A percentile compares a stretch with the other conserved stretches of the same genome.
Conservation (phyloP, 768 basidiomycete species). For the Boletus rubropictus region DNA sequence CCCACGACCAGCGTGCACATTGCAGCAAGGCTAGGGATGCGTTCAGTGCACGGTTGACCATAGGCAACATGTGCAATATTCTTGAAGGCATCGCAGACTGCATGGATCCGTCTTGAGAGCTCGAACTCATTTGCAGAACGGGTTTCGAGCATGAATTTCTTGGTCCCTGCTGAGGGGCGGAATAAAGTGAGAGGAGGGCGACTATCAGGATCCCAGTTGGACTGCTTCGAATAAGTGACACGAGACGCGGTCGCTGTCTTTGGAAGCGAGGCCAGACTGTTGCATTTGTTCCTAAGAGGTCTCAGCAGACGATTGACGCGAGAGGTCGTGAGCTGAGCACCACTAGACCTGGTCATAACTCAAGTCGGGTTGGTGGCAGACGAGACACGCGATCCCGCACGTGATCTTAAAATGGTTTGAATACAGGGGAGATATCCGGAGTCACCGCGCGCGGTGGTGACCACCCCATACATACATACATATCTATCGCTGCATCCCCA, state of each 20-base stretch:
- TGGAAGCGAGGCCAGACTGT: slow-evolving; percentile 29
- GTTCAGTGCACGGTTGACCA: slow-evolving; percentile 11
- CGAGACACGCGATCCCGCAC: slow-evolving; percentile 12
- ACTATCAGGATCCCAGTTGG: slow-evolving; percentile 17
- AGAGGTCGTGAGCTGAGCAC: slow-evolving; percentile 33
- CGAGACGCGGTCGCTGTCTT: slow-evolving; percentile 15
- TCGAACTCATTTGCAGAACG: slow-evolving; percentile 34
- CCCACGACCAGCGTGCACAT: slow-evolving; percentile 47
- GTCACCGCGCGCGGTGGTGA: too few species aligned
- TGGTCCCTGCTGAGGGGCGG: slow-evolving; percentile 32
- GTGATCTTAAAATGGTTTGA: slow-evolving; percentile 4
- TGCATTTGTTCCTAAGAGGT: slow-evolving; percentile 45
- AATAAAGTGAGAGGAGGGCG: slow-evolving; percentile 36
- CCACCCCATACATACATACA: slow-evolving; percentile 9
- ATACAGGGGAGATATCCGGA: not conserved
- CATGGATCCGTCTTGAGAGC: slow-evolving; percentile 44
- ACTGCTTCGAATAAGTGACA: slow-evolving; percentile 15
- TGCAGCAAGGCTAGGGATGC: slow-evolving; percentile 37
- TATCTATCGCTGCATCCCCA: too few species aligned
- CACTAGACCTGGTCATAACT: slow-evolving; percentile 11
- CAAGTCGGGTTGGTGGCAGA: not conserved
- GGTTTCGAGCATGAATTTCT: slow-evolving; percentile 32
- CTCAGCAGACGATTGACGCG: slow-evolving; percentile 42
- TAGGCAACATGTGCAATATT: slow-evolving; percentile 42
- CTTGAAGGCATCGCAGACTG: slow-evolving; percentile 51